These are phyloP conservation scores for Aspergillus quadricinctus DNA, from an alignment of 2,329 filamentous ascomycete genomes.

Conservation along the genomic window DNA sequence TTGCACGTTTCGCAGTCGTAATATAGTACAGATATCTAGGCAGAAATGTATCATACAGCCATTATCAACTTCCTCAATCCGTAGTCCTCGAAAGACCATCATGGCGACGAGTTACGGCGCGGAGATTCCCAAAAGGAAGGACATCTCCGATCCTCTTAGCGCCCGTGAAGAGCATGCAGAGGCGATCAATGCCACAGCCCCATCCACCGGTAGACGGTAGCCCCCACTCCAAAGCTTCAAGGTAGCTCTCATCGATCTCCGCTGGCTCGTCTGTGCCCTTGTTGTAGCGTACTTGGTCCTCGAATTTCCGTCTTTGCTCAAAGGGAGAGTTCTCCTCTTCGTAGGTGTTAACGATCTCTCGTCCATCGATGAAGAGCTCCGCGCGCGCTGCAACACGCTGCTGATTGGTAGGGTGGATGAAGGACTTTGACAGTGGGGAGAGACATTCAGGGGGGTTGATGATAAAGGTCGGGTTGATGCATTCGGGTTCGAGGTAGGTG, in stretches of 20 bases:
- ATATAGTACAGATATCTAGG: neutral
- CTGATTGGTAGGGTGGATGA: constrained; percentile 60
- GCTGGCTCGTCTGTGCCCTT: constrained; percentile 47
- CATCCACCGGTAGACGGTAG: constrained; percentile 95
- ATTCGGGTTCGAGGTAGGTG: constrained; percentile 73
- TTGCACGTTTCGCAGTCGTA: neutral
- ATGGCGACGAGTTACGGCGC: constrained; percentile 40
- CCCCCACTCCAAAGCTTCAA: constrained; percentile 79
- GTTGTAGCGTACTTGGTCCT: constrained; percentile 51
- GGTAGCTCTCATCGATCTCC: constrained; percentile 71
- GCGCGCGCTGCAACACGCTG: constrained; percentile 77
- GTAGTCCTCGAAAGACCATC: neutral
- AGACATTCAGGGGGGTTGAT: constrained; percentile 85
- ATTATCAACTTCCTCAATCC: neutral
- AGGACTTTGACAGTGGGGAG: constrained; percentile 87
- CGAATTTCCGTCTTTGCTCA: constrained; percentile 79
- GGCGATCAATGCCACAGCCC: constrained; percentile 87
- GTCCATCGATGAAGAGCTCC: constrained; percentile 75
- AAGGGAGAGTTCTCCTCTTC: constrained; percentile 95
- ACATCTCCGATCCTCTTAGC: constrained; percentile 77
- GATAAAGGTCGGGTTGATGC: constrained; percentile 73
- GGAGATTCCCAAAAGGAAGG: constrained; percentile 80
- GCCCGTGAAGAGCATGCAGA: constrained; percentile 87
- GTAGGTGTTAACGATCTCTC: constrained; percentile 92
- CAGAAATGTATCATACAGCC: neutral